Evolutionary conservation across 202 grass and related monocot species (phyloP).

Genomic region (Panicum hallii): DNA sequence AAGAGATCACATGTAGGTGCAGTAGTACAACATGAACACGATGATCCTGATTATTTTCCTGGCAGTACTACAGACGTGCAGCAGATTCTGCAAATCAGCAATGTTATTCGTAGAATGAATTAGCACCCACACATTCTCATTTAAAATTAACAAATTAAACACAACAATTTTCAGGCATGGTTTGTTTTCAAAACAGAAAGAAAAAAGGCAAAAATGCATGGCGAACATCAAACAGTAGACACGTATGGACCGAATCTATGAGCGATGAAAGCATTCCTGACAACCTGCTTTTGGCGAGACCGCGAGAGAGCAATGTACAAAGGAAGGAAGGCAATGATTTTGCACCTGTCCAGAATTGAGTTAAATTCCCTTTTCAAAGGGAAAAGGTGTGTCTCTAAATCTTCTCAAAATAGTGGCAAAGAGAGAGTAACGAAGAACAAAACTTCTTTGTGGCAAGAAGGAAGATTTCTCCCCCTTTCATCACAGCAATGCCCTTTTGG

Average conservation of each 20-base stretch:
- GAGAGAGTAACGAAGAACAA: neutral
- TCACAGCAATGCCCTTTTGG: neutral
- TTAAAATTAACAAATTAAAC: neutral
- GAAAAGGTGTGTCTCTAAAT: too few relatives aligned
- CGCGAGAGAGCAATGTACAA: slow-evolving; percentile 1
- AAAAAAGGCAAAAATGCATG: neutral
- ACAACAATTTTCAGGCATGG: neutral
- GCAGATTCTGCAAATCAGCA: slow-evolving; percentile 6
- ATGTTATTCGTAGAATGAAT: neutral
- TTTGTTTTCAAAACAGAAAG: neutral
- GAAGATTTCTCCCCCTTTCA: neutral
- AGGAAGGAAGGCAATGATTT: neutral
- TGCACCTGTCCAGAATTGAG: neutral
- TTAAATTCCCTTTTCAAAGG: neutral
- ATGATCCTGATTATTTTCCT: neutral
- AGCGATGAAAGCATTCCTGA: slow-evolving; percentile 11
- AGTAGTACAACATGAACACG: neutral
- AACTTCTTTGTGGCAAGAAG: neutral
- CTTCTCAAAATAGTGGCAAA: neutral
- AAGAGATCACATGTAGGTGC: neutral
- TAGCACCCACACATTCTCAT: neutral
- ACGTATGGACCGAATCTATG: neutral
- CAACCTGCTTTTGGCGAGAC: neutral
- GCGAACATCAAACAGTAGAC: neutral
- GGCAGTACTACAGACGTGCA: neutral